phyloP scores from a whole-genome alignment of 768 basidiomycete species.

The Agrocybe pediades region DNA sequence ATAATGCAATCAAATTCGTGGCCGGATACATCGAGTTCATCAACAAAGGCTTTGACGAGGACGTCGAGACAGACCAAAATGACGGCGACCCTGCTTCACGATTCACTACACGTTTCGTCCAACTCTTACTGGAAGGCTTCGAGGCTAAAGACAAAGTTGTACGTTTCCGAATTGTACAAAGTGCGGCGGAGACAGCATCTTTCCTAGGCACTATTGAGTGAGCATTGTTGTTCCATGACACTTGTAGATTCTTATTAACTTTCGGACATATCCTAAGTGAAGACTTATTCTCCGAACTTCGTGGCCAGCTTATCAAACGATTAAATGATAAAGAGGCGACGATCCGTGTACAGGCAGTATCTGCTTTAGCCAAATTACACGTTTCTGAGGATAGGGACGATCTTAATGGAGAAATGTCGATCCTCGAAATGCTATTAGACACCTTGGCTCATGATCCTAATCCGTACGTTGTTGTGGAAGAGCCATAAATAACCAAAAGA shows the following conservation, averaged over 20 bases:
- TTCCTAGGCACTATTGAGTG: conserved; percentile 88
- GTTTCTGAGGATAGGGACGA: conserved; percentile 68
- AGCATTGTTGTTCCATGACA: conserved; percentile 24
- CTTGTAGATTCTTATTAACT: not conserved
- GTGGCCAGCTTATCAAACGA: conserved; percentile 67
- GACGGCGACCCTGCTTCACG: conserved; percentile 65
- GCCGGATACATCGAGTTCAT: conserved; percentile 76
- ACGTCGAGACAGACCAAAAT: conserved; percentile 38
- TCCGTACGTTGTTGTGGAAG: conserved; percentile 48
- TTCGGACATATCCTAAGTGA: conserved; percentile 50
- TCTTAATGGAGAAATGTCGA: conserved; percentile 50
- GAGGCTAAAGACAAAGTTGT: conserved; percentile 85
- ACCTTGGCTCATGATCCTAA: conserved; percentile 72
- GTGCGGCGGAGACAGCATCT: conserved; percentile 79
- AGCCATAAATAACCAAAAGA: not conserved
- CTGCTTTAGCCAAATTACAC: conserved; percentile 77
- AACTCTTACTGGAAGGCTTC: conserved; percentile 76
- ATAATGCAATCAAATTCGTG: conserved; percentile 80
- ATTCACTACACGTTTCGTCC: conserved; percentile 65
- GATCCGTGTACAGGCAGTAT: conserved; percentile 78
- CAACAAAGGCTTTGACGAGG: conserved; percentile 68
- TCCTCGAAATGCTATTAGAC: conserved; percentile 65
- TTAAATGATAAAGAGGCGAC: conserved; percentile 75
- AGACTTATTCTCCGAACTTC: conserved; percentile 67
- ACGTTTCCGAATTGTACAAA: conserved; percentile 76